phyloP scores from a whole-genome alignment of 1,284 basidiomycete genomes.

The Afroboletus lepidellus region DNA sequence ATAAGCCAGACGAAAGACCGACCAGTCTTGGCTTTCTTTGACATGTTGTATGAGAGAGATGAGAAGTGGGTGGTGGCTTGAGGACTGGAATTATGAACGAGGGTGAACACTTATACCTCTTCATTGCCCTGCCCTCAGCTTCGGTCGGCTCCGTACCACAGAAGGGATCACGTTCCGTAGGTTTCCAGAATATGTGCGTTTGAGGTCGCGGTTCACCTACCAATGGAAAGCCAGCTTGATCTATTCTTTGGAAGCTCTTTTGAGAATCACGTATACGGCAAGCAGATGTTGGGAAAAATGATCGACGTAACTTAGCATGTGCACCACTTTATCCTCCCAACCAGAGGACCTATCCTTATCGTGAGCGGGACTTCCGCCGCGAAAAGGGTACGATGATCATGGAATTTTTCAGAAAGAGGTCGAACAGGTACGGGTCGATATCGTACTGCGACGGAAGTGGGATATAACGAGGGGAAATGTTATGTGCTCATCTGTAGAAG shows the following conservation, averaged over 20 bases:
- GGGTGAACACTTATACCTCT: slow-evolving; percentile 24
- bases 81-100: not conserved
- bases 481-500: slow-evolving; percentile 2
- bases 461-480: slow-evolving; percentile 1
- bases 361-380: slow-evolving; percentile 3
- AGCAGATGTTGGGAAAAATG: not conserved
- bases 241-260: slow-evolving; percentile 12
- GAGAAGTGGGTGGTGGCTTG: slow-evolving; percentile 1
- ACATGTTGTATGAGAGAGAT: slow-evolving; percentile 17
- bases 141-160: slow-evolving; percentile 18
- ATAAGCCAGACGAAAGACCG: slow-evolving; percentile 4
- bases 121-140: slow-evolving; percentile 30
- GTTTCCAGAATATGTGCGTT: slow-evolving; percentile 4
- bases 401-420: not conserved
- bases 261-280: slow-evolving; percentile 2
- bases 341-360: slow-evolving; percentile 25
- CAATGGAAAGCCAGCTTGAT: slow-evolving; percentile 11
- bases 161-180: slow-evolving; percentile 5
- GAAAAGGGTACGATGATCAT: not conserved
- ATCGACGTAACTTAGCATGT: slow-evolving; percentile 9
- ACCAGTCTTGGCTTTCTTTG: slow-evolving; percentile 31
- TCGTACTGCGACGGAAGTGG: not conserved
- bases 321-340: slow-evolving; percentile 26
- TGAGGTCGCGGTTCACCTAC: slow-evolving; percentile 3
- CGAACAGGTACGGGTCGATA: not conserved